Conservation (phyloP, 352 stramenopile genomes). For the Globisporangium uncinulatum region DNA sequence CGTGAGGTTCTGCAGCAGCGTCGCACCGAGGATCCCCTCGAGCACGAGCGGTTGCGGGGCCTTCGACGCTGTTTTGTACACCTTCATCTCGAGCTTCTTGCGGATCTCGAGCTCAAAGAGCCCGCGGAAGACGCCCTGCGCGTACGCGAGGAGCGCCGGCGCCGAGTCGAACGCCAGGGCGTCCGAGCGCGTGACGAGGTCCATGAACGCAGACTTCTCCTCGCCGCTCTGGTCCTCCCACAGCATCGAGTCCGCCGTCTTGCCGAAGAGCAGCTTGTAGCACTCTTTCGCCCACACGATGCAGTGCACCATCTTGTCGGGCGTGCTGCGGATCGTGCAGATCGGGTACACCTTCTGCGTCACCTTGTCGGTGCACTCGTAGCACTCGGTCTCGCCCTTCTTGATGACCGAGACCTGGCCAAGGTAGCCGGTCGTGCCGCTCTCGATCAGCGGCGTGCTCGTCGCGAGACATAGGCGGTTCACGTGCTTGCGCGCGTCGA, state of each 20-base stretch:
- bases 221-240: conserved; percentile 84
- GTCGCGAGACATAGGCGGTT: conserved; percentile 97
- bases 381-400: conserved; percentile 97
- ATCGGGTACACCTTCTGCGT: conserved; percentile 99
- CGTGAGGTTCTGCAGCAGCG: conserved; percentile 33
- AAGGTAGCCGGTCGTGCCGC: conserved; percentile 97
- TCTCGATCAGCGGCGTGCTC: conserved; percentile 91
- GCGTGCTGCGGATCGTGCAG: conserved; percentile 99
- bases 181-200: conserved; percentile 43
- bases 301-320: conserved; percentile 99
- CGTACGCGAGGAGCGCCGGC: conserved; percentile 62
- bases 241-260: conserved; percentile 92
- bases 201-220: conserved; percentile 86
- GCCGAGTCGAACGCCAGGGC: conserved; percentile 36
- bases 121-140: conserved; percentile 69
- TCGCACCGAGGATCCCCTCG: conserved; percentile 41
- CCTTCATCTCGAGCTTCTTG: conserved; percentile 94
- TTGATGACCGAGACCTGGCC: conserved; percentile 98
- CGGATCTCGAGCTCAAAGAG: conserved; percentile 96
- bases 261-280: conserved; percentile 86
- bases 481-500: conserved; percentile 97
- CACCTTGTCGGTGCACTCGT: conserved; percentile 96
- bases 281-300: conserved; percentile 98
- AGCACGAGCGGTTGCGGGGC: conserved; percentile 76
- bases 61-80: conserved; percentile 95